A percentile compares a stretch with the other conserved stretches of the same genome.
phyloP scores from a whole-genome alignment of 1,284 basidiomycete genomes.

The Trametes hirsuta region DNA sequence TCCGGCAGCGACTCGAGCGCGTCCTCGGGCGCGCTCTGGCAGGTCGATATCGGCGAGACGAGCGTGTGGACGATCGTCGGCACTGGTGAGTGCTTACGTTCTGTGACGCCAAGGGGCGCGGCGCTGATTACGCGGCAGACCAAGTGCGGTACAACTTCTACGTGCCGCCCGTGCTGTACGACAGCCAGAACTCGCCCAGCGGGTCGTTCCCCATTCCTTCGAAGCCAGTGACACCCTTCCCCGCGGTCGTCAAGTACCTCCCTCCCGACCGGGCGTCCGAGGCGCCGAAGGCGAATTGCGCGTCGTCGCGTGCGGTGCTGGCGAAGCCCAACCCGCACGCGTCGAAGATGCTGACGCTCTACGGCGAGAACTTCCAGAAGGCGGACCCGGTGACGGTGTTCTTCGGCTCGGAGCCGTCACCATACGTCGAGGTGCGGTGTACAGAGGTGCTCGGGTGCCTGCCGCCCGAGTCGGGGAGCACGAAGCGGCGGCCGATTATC shows the following conservation, averaged over 20 bases:
- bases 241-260: conserved; percentile 81
- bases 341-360: conserved; percentile 81
- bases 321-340: conserved; percentile 73
- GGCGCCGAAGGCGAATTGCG: conserved; percentile 68
- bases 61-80: conserved; percentile 95
- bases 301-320: conserved; percentile 63
- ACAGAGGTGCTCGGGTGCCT: conserved; percentile 84
- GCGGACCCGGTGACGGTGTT: conserved; percentile 78
- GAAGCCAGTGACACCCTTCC: conserved; percentile 87
- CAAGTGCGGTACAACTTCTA: conserved; percentile 93
- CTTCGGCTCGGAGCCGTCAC: conserved; percentile 87
- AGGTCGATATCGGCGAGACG: conserved; percentile 86
- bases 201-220: conserved; percentile 75
- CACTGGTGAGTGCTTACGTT: conserved; percentile 58
- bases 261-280: conserved; percentile 82
- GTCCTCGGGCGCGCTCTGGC: conserved; percentile 82
- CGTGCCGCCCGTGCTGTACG: conserved; percentile 82
- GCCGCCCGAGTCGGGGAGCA: conserved; percentile 65
- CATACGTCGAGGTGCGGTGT: conserved; percentile 87
- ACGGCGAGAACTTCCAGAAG: conserved; percentile 90
- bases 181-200: conserved; percentile 68
- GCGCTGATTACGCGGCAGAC: conserved; percentile 45
- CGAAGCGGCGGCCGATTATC: conserved; percentile 78
- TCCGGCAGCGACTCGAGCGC: conserved; percentile 66
- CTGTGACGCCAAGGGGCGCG: conserved; percentile 3